A percentile compares a stretch with the other conserved stretches of the same genome.
phyloP scores from a whole-genome alignment of 306 rosid species.

The Sophora flavescens region DNA sequence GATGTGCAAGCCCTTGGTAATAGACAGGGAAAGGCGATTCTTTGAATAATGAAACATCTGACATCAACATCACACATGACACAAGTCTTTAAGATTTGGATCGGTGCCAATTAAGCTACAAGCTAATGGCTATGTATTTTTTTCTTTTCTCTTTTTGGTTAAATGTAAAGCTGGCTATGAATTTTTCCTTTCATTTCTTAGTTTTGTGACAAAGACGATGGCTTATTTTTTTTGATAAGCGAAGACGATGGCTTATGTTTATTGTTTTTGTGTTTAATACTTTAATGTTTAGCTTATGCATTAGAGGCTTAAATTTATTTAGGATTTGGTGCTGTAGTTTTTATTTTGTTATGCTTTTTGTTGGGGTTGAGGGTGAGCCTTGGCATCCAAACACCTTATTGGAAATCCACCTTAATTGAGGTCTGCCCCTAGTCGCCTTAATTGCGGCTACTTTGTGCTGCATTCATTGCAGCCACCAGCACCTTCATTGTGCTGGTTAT shows the following conservation, averaged over 20 bases:
- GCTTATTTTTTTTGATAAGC: too few relatives aligned
- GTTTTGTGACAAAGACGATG: neutral
- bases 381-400: too few relatives aligned
- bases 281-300: neutral
- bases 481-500: too few relatives aligned
- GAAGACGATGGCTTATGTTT: too few relatives aligned
- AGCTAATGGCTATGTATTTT: neutral
- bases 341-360: neutral
- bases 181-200: neutral
- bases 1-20: neutral
- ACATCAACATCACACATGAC: neutral
- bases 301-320: neutral
- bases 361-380: neutral
- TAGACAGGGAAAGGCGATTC: neutral
- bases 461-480: too few relatives aligned
- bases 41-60: neutral
- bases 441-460: too few relatives aligned
- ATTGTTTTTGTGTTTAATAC: neutral
- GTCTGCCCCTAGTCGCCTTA: too few relatives aligned
- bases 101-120: neutral
- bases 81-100: neutral
- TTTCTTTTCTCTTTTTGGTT: neutral
- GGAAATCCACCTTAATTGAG: too few relatives aligned
- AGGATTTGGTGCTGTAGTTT: neutral
- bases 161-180: neutral